Percentiles rank a stretch among this genome's conserved stretches.
phyloP scores from a whole-genome alignment of 1,139 yeast species.

The Sugiyamaella novakii region DNA sequence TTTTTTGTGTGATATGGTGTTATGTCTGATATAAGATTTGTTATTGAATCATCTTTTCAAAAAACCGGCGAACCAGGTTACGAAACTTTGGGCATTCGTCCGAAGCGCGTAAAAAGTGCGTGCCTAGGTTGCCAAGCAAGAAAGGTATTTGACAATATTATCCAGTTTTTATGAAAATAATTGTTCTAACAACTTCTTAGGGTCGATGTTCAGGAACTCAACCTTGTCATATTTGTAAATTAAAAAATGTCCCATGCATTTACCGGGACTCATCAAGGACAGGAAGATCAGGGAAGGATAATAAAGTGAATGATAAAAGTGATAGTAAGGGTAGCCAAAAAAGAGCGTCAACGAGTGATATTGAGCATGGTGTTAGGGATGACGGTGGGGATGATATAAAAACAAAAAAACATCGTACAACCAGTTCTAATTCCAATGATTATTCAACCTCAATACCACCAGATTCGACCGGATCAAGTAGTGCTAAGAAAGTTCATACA shows the following conservation, averaged over 20 bases:
- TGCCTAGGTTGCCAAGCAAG: slow-evolving; percentile 25
- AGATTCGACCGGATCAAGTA: too few species aligned
- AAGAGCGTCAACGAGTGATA: background rate
- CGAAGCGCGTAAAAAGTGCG: slow-evolving; percentile 28
- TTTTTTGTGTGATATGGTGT: too few species aligned
- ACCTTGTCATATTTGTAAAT: slow-evolving; percentile 28
- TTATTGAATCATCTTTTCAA: slow-evolving; percentile 24
- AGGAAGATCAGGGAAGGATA: slow-evolving; percentile 4
- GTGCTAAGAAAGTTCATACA: slow-evolving; percentile 2
- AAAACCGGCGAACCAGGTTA: slow-evolving; percentile 7
- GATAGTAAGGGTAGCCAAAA: background rate
- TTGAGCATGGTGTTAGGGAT: background rate
- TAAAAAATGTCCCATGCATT: slow-evolving; percentile 26
- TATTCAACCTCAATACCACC: too few species aligned
- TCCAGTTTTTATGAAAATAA: background rate
- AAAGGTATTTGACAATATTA: slow-evolving; percentile 19
- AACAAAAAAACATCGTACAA: background rate
- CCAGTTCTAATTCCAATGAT: background rate
- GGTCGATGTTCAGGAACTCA: slow-evolving; percentile 29
- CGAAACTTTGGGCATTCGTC: slow-evolving; percentile 19
- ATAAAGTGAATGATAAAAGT: slow-evolving; percentile 10
- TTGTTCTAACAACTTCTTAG: slow-evolving; percentile 16
- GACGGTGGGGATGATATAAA: background rate
- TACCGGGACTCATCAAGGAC: slow-evolving; percentile 18
- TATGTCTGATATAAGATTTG: slow-evolving; percentile 27